A percentile compares a stretch with the other conserved stretches of the same genome.
phyloP scores from a whole-genome alignment of 2,329 filamentous ascomycete species.

The Fusarium pseudograminearum region DNA sequence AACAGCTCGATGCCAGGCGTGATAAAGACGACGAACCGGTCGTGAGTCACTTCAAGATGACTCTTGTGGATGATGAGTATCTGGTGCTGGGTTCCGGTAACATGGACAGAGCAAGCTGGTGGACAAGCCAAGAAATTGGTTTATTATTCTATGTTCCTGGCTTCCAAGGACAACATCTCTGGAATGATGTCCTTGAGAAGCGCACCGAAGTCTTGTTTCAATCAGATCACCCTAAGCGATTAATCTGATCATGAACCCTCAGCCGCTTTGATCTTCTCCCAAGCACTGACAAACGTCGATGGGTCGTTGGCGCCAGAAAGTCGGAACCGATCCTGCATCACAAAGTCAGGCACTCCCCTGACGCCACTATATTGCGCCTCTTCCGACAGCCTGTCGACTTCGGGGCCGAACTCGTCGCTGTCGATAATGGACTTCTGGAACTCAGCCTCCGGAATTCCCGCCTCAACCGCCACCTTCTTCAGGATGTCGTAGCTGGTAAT shows the following conservation, averaged over 20 bases:
- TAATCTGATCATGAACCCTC: constrained; percentile 33
- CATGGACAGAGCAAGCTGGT: constrained; percentile 88
- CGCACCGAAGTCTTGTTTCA: constrained; percentile 53
- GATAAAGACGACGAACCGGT: constrained; percentile 68
- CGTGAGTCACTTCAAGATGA: constrained; percentile 82
- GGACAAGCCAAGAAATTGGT: constrained; percentile 86
- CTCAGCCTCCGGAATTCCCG: constrained; percentile 61
- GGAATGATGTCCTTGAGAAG: constrained; percentile 55
- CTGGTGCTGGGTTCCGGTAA: constrained; percentile 83
- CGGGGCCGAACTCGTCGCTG: constrained; percentile 61
- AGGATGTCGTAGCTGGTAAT: constrained; percentile 57
- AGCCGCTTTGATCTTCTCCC: constrained; percentile 66
- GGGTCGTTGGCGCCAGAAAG: constrained; percentile 78
- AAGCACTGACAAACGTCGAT: constrained; percentile 72
- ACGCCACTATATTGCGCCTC: constrained; percentile 56
- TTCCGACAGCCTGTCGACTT: constrained; percentile 50
- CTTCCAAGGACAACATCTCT: constrained; percentile 53
- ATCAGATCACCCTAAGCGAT: constrained; percentile 36
- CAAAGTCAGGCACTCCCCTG: constrained; percentile 78
- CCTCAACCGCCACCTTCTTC: constrained; percentile 48
- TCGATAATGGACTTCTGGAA: constrained; percentile 55
- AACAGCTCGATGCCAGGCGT: constrained; percentile 51
- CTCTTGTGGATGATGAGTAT: constrained; percentile 75
- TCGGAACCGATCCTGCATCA: constrained; percentile 74
- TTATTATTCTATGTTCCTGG: constrained; percentile 66